These are phyloP conservation scores for Panicum hallii DNA, from an alignment of 202 grass and related monocot genomes.

Conservation along the genomic window DNA sequence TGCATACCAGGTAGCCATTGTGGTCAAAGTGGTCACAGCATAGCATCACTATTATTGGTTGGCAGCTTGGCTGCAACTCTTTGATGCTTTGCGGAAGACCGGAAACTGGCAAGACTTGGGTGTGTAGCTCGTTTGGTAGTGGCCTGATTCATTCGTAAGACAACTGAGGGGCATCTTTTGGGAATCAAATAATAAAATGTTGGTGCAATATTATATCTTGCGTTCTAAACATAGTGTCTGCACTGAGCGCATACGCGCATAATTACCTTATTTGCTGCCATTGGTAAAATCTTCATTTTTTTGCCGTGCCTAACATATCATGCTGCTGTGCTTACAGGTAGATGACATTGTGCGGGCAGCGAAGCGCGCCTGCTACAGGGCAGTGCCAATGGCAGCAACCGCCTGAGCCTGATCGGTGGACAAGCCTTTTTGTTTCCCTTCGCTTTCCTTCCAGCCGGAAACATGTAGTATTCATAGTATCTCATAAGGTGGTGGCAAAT, in stretches of 20 bases:
- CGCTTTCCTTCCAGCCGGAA: slow-evolving; percentile 16
- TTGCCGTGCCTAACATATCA: not conserved
- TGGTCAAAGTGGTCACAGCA: slow-evolving; percentile 51
- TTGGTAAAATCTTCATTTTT: not conserved
- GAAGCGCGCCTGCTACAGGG: slow-evolving; percentile 86
- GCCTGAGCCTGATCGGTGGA: slow-evolving; percentile 52
- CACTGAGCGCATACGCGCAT: not conserved
- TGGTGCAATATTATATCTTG: not conserved
- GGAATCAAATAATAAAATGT: slow-evolving; percentile 2
- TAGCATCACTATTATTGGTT: slow-evolving; percentile 42
- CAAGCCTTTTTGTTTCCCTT: not conserved
- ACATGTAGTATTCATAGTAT: slow-evolving; percentile 20
- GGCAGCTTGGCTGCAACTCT: slow-evolving; percentile 43
- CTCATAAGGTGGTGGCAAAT: slow-evolving; percentile 51
- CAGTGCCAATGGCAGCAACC: slow-evolving; percentile 72
- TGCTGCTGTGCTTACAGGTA: slow-evolving; percentile 53
- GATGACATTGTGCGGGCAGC: slow-evolving; percentile 94
- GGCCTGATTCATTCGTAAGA: not conserved
- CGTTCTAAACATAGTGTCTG: slow-evolving; percentile 9
- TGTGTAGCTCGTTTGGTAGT: slow-evolving; percentile 2
- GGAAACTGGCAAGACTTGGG: not conserved
- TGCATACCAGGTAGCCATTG: slow-evolving; percentile 29
- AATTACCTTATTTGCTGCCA: not conserved
- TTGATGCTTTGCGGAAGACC: slow-evolving; percentile 37
- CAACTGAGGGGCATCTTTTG: not conserved